Evolutionary conservation across 2,329 filamentous ascomycete species (phyloP).

Genomic region (Emmonsiellopsis sp.): DNA sequence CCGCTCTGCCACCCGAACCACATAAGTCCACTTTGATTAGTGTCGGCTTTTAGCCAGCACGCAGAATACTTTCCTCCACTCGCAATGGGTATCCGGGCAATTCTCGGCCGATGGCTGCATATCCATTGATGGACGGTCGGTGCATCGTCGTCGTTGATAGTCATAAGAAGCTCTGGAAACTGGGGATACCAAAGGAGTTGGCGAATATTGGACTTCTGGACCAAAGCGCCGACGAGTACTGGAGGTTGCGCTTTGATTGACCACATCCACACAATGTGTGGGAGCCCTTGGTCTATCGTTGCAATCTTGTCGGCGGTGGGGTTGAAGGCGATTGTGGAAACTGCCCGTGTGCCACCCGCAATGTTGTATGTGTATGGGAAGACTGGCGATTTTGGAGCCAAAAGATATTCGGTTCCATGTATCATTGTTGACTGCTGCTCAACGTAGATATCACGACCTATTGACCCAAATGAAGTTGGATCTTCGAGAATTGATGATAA

Average conservation of each 20-base stretch:
- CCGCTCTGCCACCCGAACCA: slow-evolving; percentile 10
- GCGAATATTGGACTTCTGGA: slow-evolving; percentile 34
- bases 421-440: slow-evolving; percentile 28
- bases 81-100: slow-evolving; percentile 4
- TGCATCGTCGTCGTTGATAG: slow-evolving; percentile 24
- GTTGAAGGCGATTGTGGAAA: slow-evolving; percentile 34
- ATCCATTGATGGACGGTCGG: slow-evolving; percentile 22
- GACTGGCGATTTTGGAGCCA: slow-evolving; percentile 30
- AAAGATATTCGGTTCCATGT: slow-evolving; percentile 24
- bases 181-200: slow-evolving; percentile 33
- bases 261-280: slow-evolving; percentile 41
- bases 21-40: slow-evolving; percentile 6
- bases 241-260: slow-evolving; percentile 20
- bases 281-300: slow-evolving; percentile 30
- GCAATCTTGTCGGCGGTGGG: slow-evolving; percentile 27
- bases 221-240: slow-evolving; percentile 26
- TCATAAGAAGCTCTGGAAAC: slow-evolving; percentile 29
- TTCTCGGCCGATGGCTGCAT: slow-evolving; percentile 8
- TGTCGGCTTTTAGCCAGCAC: slow-evolving; percentile 7
- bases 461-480: slow-evolving; percentile 27
- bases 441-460: slow-evolving; percentile 20
- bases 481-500: slow-evolving; percentile 25
- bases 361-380: slow-evolving; percentile 22
- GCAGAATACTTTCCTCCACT: slow-evolving; percentile 7
- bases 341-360: slow-evolving; percentile 24